A percentile compares a stretch with the other conserved stretches of the same genome.
Conservation (phyloP, 2,329 filamentous ascomycete species). For the Trichoderma sp. region DNA sequence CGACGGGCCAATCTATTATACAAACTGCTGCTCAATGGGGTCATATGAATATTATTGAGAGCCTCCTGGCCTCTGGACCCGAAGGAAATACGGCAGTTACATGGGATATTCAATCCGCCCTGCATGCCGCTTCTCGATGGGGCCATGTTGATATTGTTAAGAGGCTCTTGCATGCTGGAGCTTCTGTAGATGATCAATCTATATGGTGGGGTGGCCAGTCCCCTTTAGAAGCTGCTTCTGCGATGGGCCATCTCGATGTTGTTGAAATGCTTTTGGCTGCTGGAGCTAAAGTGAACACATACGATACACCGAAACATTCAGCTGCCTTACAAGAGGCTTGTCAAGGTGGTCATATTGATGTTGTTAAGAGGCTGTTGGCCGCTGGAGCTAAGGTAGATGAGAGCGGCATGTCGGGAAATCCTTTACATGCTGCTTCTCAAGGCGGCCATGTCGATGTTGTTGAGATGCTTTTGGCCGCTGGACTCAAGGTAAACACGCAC, state of each 20-base stretch:
- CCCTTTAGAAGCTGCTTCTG: not conserved
- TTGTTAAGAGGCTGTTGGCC: not conserved
- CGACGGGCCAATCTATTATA: too few relatives aligned
- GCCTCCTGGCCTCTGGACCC: too few relatives aligned
- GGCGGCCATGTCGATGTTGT: not conserved
- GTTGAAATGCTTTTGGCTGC: not conserved
- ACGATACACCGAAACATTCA: not conserved
- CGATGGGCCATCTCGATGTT: not conserved
- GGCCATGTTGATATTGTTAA: too few relatives aligned
- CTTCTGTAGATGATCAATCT: too few relatives aligned
- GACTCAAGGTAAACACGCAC: not conserved
- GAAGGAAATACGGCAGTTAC: too few relatives aligned
- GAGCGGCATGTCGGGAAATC: not conserved
- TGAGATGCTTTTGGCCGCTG: not conserved
- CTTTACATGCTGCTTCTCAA: conserved; percentile 11
- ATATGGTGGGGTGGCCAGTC: too few relatives aligned
- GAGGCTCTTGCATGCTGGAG: too few relatives aligned
- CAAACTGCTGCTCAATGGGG: too few relatives aligned
- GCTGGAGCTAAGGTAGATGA: not conserved
- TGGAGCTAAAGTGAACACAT: not conserved
- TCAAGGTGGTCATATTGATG: not conserved
- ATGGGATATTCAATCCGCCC: too few relatives aligned
- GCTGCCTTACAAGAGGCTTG: not conserved
- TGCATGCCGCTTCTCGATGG: too few relatives aligned
- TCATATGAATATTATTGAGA: too few relatives aligned